These are phyloP conservation scores for Ehretia macrophylla DNA, from an alignment of 257 asterid genomes.

Conservation along the genomic window DNA sequence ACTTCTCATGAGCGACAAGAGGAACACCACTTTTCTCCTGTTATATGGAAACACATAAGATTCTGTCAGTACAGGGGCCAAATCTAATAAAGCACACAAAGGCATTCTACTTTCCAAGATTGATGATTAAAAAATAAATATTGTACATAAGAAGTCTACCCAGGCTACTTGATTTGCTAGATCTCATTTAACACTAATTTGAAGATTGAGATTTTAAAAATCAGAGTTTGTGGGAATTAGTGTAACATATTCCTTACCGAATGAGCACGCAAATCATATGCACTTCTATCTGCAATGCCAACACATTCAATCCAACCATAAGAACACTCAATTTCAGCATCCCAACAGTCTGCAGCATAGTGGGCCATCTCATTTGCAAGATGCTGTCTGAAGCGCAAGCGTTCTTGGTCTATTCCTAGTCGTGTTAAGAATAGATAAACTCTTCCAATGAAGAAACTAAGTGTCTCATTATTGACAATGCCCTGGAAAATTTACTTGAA, in stretches of 20 bases:
- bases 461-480: slow-evolving; percentile 38
- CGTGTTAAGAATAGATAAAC: slow-evolving; percentile 68
- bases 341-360: slow-evolving; percentile 53
- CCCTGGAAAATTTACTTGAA: too few relatives aligned
- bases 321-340: slow-evolving; percentile 62
- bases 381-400: slow-evolving; percentile 54
- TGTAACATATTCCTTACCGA: slow-evolving; percentile 17
- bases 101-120: neutral
- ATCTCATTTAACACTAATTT: neutral
- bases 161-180: too few relatives aligned
- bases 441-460: slow-evolving; percentile 40
- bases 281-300: slow-evolving; percentile 48
- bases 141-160: too few relatives aligned
- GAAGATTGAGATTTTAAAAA: too few relatives aligned
- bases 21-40: slow-evolving; percentile 76
- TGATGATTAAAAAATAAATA: slow-evolving; percentile 1
- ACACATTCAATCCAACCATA: slow-evolving; percentile 60
- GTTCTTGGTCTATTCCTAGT: slow-evolving; percentile 74
- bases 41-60: neutral
- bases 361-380: slow-evolving; percentile 53
- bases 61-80: neutral
- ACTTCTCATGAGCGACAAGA: slow-evolving; percentile 72
- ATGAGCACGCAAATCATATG: slow-evolving; percentile 40
- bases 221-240: too few relatives aligned
- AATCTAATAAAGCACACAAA: neutral